Evolutionary conservation across 164 flowering plant genomes (phyloP).

Genomic region (Houttuynia cordata): DNA sequence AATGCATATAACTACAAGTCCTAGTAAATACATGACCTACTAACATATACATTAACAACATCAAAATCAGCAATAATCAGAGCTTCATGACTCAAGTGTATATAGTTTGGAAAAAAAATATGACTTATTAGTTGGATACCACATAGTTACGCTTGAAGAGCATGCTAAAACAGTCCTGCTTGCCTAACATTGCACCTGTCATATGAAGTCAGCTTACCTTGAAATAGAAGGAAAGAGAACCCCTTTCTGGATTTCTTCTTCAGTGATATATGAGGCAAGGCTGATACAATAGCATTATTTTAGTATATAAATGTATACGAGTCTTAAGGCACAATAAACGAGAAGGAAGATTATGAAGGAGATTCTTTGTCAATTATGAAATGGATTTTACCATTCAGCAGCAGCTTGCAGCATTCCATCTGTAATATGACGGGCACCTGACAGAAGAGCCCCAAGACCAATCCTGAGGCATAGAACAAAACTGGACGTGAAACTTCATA

Average conservation of each 20-base stretch:
- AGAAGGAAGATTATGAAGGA: not conserved
- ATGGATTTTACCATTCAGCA: constrained; percentile 61
- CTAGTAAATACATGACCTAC: no score
- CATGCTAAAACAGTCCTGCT: not conserved
- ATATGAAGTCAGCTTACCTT: constrained; percentile 27
- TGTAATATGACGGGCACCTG: constrained; percentile 74
- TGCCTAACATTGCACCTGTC: not conserved
- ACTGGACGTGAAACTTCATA: not conserved
- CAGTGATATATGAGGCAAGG: constrained; percentile 93
- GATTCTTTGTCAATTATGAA: not conserved
- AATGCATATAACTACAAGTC: no score
- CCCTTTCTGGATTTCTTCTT: constrained; percentile 74
- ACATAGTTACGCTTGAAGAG: not conserved
- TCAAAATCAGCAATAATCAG: no score
- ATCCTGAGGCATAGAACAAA: constrained; percentile 38
- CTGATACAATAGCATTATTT: constrained; percentile 29
- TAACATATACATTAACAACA: no score
- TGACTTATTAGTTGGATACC: no score
- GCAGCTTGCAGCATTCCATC: constrained; percentile 98
- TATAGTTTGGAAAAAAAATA: no score
- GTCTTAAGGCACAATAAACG: not conserved
- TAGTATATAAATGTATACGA: not conserved
- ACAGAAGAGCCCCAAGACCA: constrained; percentile 84
- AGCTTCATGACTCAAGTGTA: no score
- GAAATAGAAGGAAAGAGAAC: constrained; percentile 72